Evolutionary conservation across 2,329 filamentous ascomycete genomes (phyloP), one percentile per base, ranked within the genome.

Genomic region (Colletotrichum caudatum): DNA sequence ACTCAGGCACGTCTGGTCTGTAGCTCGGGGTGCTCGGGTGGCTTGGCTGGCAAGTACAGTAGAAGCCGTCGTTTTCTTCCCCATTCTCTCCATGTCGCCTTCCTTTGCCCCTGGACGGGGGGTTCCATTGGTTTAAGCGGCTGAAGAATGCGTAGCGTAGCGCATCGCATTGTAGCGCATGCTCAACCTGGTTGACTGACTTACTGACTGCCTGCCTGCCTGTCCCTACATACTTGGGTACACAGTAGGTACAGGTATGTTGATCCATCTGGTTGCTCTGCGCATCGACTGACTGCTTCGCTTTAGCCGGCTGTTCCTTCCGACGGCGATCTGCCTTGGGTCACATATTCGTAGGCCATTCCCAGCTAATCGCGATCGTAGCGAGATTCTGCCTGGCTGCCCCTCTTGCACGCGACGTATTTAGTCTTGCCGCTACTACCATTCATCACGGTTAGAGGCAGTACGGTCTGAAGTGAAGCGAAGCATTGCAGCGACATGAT

Each of bases 1-100:
- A 59, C 57, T 37, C 46, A 66, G 66, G 62, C 37, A 58, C 54
- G 41, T 58, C 33, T 37, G 59, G 59, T 58, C 26, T 57, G 68
- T 71, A 44, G 68, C 64, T 57, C 68, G 64, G 68, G 26, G 64
- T 66, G 64, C 64, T 66, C 68, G 68, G 68, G 64, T 67, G 59
- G 69, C 69, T 71, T 71, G 59, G 64, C 35, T 59, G 59, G 64
- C 59, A 70, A 4, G 29, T 29, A 29, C 3, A 4, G 29, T 29
- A 53, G n/a, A 46, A n/a, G 35, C 29, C 37, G 29, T 20, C 33
- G 9, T 44, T 33, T 35, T 46, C 14, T 44, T 33, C 26, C 41
- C 18, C 41, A 48, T 37, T 54, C 50, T 56, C 50, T 35, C 26
- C 44, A 29, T 39, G 53, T 14, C 20, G 41, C 35, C 50, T 41